phyloP scores from a whole-genome alignment of 495 filamentous ascomycete genomes.

The Penicillium bovifimosum region DNA sequence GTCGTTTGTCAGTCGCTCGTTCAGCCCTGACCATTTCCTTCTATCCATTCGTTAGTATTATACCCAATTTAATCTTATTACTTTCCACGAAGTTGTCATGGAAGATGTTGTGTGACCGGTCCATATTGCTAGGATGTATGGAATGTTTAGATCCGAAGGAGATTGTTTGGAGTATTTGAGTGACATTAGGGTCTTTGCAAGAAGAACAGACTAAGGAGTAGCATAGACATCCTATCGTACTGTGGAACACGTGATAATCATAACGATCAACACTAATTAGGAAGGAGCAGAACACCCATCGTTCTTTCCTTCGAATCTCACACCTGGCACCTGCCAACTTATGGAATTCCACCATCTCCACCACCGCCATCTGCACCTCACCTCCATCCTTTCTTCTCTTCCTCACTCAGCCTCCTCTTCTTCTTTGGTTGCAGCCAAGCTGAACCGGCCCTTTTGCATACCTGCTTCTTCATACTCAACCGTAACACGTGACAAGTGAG shows the following conservation, averaged over 20 bases:
- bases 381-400: too few species aligned
- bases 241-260: background rate
- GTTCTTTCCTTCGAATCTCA: background rate
- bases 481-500: slow-evolving; percentile 61
- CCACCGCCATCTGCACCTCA: too few species aligned
- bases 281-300: background rate
- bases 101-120: too few species aligned
- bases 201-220: background rate
- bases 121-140: too few species aligned
- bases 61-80: too few species aligned
- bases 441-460: slow-evolving; percentile 33
- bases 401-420: slow-evolving; percentile 39
- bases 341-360: too few species aligned
- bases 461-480: slow-evolving; percentile 61
- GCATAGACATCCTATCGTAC: background rate
- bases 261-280: background rate
- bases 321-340: background rate
- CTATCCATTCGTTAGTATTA: too few species aligned
- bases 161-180: background rate
- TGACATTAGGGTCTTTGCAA: background rate
- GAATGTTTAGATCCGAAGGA: background rate
- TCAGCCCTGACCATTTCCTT: too few species aligned
- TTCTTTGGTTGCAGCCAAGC: slow-evolving; percentile 36
- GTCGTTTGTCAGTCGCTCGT: too few species aligned
- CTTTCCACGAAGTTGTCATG: too few species aligned